These are phyloP conservation scores for Daldinia childiae DNA, from an alignment of 495 filamentous ascomycete species.

Conservation along the genomic window DNA sequence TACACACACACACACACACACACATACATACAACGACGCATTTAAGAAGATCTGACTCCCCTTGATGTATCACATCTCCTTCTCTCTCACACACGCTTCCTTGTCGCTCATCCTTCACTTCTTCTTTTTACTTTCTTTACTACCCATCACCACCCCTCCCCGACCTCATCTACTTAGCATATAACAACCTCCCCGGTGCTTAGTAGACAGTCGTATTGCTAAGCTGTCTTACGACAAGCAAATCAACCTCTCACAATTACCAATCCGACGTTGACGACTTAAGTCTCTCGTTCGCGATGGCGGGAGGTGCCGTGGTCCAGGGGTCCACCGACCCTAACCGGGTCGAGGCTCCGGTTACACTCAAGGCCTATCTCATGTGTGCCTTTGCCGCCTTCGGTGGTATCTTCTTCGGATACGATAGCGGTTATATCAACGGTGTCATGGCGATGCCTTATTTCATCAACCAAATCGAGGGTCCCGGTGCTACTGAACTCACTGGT, in stretches of 20 bases:
- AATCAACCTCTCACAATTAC: neutral
- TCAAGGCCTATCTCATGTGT: conserved; percentile 74
- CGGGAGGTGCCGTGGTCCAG: conserved; percentile 35
- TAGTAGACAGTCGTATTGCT: neutral
- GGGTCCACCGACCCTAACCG: conserved; percentile 57
- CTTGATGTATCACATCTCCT: conserved; percentile 1
- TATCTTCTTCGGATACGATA: conserved; percentile 74
- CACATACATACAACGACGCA: neutral
- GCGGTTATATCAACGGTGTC: conserved; percentile 71
- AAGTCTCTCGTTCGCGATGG: conserved; percentile 16
- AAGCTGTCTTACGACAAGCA: neutral
- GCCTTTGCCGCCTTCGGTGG: conserved; percentile 75
- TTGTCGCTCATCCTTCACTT: conserved; percentile 9
- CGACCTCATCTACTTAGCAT: neutral
- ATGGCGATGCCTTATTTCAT: conserved; percentile 63
- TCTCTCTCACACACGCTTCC: neutral
- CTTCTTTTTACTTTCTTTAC: neutral
- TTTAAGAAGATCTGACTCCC: conserved; percentile 20
- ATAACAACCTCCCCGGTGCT: neutral
- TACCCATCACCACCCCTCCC: conserved; percentile 1
- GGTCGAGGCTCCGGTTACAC: conserved; percentile 71
- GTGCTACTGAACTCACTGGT: conserved; percentile 41
- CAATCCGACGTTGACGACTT: neutral
- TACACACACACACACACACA: neutral
- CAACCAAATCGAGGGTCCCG: conserved; percentile 52